phyloP scores from a whole-genome alignment of 202 grass and related monocot species.

The Zoysia matrella region DNA sequence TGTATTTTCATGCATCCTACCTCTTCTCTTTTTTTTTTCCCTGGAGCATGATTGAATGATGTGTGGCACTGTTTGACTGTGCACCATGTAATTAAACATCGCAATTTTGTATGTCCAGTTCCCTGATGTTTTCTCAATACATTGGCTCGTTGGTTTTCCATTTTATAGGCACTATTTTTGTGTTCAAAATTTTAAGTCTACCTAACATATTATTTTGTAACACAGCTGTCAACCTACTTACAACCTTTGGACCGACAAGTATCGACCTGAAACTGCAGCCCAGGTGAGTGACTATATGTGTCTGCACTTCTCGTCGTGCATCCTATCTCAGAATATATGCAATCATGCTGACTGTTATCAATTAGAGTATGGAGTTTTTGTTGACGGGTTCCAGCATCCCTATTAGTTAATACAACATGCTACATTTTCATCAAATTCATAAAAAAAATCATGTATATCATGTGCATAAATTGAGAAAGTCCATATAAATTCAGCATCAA shows the following conservation, averaged over 20 bases:
- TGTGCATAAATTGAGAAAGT: not conserved
- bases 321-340: slow-evolving; percentile 8
- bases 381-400: not conserved
- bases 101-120: not conserved
- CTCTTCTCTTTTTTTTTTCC: not conserved
- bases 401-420: not conserved
- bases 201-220: slow-evolving; percentile 40
- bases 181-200: slow-evolving; percentile 16
- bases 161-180: slow-evolving; percentile 8
- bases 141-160: not conserved
- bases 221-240: slow-evolving; percentile 53
- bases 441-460: not conserved
- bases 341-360: not conserved
- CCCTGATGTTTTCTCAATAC: not conserved
- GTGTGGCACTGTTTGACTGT: not conserved
- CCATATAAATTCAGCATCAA: not conserved
- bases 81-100: not conserved
- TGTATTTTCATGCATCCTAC: not conserved
- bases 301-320: slow-evolving; percentile 8
- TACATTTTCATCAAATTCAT: not conserved
- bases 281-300: slow-evolving; percentile 63
- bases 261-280: slow-evolving; percentile 76
- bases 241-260: slow-evolving; percentile 87
- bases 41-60: not conserved
- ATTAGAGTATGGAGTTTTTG: not conserved